Evolutionary conservation across 768 basidiomycete species (phyloP), one percentile per base, ranked within the genome.

Genomic region (Russula foetens): DNA sequence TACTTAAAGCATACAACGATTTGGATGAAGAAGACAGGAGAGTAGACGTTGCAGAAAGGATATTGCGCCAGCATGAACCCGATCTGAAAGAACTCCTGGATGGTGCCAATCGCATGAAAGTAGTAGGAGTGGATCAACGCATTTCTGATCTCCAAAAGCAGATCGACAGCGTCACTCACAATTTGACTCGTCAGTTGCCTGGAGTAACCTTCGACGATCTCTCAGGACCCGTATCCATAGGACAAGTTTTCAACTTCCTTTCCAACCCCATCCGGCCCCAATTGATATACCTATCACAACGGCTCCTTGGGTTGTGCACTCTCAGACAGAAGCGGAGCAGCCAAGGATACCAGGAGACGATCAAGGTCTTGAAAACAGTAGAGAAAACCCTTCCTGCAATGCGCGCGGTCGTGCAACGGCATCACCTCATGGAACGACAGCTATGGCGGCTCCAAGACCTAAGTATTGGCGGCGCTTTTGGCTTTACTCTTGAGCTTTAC

Each of bases 171-270:
- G 47, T 21, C 33, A 59, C 60, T 1, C 53, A 51, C 43, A 29
- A 53, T 8, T 21, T 65, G 41, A 38, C 56, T 9, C 28, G 21
- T 8, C 41, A 59, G 8, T 24, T 65, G n/a, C 56, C 63, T 1
- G 63, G 63, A 31, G 55, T 57, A 7, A 31, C 39, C 15, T 26
- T 62, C 7, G 43, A 52, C 28, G 29, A 45, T 12, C 35, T 38
- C 14, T 38, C 26, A 9, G 41, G 28, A n/a, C 28, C 31, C 17
- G 21, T 19, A 14, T 12, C 29, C 17, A 23, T 50, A 24, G 9
- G 1, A 2, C 14, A 58, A 4, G 41, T 41, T 8, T 50, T 50
- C 7, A 15, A 50, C 29, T 50, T 50, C 48, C 48, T 50, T 24
- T 7, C 29, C 7, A 43, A 43, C 31, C 56, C 56, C 15, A 21